Base-by-base conservation (phyloP, 2,329 filamentous ascomycete genomes). In the Ophiostoma perfectum region DNA sequence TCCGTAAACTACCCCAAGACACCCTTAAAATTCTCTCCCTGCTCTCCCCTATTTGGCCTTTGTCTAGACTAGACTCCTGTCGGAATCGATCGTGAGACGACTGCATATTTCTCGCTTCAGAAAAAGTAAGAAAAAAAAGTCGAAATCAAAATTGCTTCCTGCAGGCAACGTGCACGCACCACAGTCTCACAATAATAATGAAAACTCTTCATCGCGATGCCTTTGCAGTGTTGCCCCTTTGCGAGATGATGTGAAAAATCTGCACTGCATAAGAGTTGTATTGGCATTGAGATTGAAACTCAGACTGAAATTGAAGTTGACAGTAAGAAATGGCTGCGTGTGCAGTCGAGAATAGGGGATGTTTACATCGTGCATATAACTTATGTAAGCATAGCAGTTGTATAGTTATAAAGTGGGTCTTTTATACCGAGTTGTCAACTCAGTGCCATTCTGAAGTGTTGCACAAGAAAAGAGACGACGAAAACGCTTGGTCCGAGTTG, bases 381-480 rank as follows among this genome's bases (percentile, higher is more conserved):
- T 55, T 55, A 55, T 12, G 12, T 55, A 55, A 55, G 18, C 49
- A 55, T 4, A 5, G 42, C 12, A 12, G 27, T 27, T 27, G 27
- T 27, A 27, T 27, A 27, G 27, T 27, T 27, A 27, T 27, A 55
- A 55, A 55, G 49, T 55, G 49, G 49, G 5, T 27, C 49, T 12
- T 4, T 27, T 4, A 9, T 55, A 1, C 3, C 49, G 7, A 27
- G 49, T 27, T 55, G n/a, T 55, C 49, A 55, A 55, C n/a, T 27
- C 7, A 27, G 12, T 55, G 4, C 27, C n/a, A 18, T 27, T 27
- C 9, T 27, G n/a, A n/a, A 55, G n/a, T 9, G 49, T 55, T 55
- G 49, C n/a, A 55, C 49, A 55, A 45, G 49, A 55, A 47, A 47
- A 47, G 49, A 55, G 49, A 55, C 49, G 14, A 55, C 49, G 27